Evolutionary conservation across 495 filamentous ascomycete genomes (phyloP).

Genomic region (Schizothecium vesticola): DNA sequence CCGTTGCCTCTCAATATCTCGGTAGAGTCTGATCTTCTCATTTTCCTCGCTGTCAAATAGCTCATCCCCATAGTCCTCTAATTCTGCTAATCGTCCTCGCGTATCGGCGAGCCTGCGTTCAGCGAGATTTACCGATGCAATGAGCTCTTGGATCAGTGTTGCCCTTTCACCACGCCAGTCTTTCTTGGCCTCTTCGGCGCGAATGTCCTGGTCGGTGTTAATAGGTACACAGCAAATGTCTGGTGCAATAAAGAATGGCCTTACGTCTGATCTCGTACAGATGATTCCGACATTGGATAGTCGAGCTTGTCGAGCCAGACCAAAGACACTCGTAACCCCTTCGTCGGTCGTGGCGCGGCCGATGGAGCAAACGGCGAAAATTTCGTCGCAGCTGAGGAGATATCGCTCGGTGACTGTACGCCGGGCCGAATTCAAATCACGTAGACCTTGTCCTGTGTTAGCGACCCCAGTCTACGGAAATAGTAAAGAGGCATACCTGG

Average conservation of each 20-base stretch:
- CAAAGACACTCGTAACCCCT: slow-evolving; percentile 30
- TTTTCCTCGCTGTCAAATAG: background rate
- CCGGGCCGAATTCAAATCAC: slow-evolving; percentile 35
- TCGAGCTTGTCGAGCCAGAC: slow-evolving; percentile 26
- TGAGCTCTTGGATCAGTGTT: slow-evolving; percentile 9
- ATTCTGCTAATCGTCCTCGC: background rate
- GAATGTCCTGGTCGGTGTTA: slow-evolving; percentile 19
- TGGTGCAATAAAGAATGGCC: background rate
- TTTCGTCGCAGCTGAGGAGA: slow-evolving; percentile 34
- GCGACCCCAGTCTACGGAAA: background rate
- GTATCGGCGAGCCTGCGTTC: background rate
- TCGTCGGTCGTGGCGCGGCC: slow-evolving; percentile 30
- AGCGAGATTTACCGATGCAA: background rate
- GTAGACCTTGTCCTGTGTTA: slow-evolving; percentile 19
- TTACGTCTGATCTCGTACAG: slow-evolving; percentile 38
- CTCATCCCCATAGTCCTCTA: background rate
- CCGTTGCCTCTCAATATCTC: background rate
- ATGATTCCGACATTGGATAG: slow-evolving; percentile 36
- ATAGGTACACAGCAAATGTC: background rate
- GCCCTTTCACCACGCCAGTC: slow-evolving; percentile 20
- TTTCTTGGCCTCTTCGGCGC: slow-evolving; percentile 22
- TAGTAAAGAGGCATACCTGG: slow-evolving; percentile 26
- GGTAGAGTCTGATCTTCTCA: background rate
- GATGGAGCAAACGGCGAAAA: slow-evolving; percentile 31
- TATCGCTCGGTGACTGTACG: slow-evolving; percentile 35